Conservation (phyloP, 768 basidiomycete genomes). For the Boletus coccyginus region DNA sequence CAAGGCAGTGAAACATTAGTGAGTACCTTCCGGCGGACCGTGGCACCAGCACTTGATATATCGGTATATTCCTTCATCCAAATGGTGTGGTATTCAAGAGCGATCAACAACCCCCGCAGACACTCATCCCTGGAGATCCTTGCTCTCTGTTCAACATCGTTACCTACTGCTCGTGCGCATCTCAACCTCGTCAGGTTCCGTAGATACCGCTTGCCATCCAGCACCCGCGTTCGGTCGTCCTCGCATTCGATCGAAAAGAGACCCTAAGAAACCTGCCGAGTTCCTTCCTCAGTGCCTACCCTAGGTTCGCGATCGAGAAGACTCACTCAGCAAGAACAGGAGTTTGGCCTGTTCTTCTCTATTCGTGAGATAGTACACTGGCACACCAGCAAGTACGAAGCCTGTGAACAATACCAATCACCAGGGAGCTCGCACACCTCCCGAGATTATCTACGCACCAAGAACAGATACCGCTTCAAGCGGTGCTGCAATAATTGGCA, state of each 20-base stretch:
- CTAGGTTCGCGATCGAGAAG: not conserved
- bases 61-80: not conserved
- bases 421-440: not conserved
- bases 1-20: too few relatives aligned
- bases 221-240: conserved; percentile 52
- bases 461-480: conserved; percentile 83
- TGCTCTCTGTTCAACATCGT: not conserved
- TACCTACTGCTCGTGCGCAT: conserved; percentile 29
- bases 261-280: conserved; percentile 40
- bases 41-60: not conserved
- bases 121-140: not conserved
- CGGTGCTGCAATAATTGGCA: conserved; percentile 94
- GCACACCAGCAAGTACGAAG: conserved; percentile 76
- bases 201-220: conserved; percentile 79
- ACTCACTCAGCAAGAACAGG: conserved; percentile 37
- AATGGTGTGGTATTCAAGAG: not conserved
- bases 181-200: conserved; percentile 65
- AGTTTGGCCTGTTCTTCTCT: conserved; percentile 41
- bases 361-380: conserved; percentile 80
- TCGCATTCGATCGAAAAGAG: conserved; percentile 44
- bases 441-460: conserved; percentile 44
- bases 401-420: conserved; percentile 38
- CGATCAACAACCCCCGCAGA: not conserved
- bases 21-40: too few relatives aligned
- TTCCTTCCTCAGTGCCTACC: not conserved